Base-by-base conservation (phyloP, 2,329 filamentous ascomycete genomes). In the Fusarium verrucosum region DNA sequence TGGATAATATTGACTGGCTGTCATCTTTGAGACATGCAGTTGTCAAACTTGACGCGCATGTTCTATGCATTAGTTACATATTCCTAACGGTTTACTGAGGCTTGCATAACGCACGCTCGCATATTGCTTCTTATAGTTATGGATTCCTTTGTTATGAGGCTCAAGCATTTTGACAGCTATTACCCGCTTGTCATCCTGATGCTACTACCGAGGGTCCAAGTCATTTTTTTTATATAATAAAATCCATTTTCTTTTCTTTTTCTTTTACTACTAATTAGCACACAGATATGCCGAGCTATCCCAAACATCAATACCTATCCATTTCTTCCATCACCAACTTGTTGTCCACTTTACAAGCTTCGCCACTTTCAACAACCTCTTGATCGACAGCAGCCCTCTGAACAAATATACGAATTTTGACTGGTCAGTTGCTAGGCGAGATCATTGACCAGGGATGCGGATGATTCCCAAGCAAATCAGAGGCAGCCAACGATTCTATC, bases 381-480 rank as follows among this genome's bases (percentile, higher is more conserved):
- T 44, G 53, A 55, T 61, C 37, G 32, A 42, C 32, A 43, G 20
- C 20, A 46, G 41, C 46, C 17, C 42, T 45, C 38, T 45, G 36
- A 42, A 36, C 19, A 26, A 40, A 32, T 19, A 45, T 17, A 13
- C 63, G 53, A 66, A 49, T 42, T 46, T 44, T 43, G 50, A 43
- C 53, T 37, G 49, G 58, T 22, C 44, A 38, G 26, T 52, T 20
- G 44, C 19, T 66, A 63, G 62, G 52, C 62, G 62, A 63, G 62
- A 66, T 66, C 62, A 66, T 33, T 49, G 62, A 66, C 62, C 52
- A 54, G 62, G 62, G 51, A 25, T 25, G 22, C 16, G 16, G 37
- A 32, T 30, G 38, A 26, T 28, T 44, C 36, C 52, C 17, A 44
- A 25, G 47, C 62, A 66, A 59, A 64, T 66, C 63, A 56, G 44